phyloP scores from a whole-genome alignment of 2,329 filamentous ascomycete genomes.

The Pseudocercospora vitis region DNA sequence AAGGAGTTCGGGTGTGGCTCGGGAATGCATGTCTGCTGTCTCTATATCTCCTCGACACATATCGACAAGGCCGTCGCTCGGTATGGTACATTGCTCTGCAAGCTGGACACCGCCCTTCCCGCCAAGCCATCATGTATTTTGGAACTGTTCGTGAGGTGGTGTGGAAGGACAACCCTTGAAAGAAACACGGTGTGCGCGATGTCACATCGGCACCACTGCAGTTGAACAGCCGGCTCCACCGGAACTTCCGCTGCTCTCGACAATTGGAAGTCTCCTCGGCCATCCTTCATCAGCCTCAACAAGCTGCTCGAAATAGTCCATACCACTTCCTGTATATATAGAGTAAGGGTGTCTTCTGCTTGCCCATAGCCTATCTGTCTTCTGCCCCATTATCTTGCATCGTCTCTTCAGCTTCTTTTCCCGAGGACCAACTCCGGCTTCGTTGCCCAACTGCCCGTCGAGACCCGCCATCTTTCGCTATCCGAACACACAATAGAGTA shows the following conservation, averaged over 20 bases:
- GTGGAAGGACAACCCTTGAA: neutral
- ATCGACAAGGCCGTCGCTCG: no score
- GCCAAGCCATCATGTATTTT: no score
- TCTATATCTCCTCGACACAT: no score
- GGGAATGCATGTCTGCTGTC: no score
- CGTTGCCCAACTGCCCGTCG: neutral
- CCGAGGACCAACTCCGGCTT: neutral
- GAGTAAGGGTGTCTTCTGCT: neutral
- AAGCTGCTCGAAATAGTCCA: slow-evolving; percentile 1
- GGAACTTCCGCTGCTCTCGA: neutral
- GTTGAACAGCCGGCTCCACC: neutral
- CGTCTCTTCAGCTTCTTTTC: neutral
- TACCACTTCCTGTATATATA: neutral
- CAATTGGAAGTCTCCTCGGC: no score
- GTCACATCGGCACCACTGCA: neutral
- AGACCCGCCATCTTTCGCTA: neutral
- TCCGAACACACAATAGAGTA: neutral
- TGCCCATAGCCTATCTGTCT: neutral
- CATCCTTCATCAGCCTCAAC: neutral
- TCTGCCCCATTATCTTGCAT: neutral
- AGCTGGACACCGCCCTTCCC: no score
- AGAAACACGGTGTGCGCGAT: neutral
- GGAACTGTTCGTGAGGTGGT: neutral
- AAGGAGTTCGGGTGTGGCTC: no score
- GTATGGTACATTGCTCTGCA: no score